Conservation (phyloP, 2,329 filamentous ascomycete genomes). For the Xylariaceae sp. region DNA sequence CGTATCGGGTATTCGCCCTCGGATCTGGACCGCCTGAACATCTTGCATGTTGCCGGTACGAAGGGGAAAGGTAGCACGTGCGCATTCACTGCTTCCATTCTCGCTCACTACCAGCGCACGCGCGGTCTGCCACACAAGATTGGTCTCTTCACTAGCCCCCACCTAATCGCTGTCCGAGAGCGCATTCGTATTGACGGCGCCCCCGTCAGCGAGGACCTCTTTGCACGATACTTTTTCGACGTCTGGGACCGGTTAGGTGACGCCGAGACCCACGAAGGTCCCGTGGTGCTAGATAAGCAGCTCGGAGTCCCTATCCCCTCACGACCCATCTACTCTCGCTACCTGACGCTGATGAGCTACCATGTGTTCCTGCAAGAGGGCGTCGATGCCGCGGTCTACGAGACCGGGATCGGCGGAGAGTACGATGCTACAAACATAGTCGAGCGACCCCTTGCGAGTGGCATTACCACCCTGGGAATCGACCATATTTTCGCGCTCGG, state of each 20-base stretch:
- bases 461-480: conserved; percentile 61
- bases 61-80: conserved; percentile 73
- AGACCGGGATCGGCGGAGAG: conserved; percentile 63
- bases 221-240: conserved; percentile 62
- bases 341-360: conserved; percentile 42
- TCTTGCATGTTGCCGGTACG: conserved; percentile 68
- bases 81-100: conserved; percentile 59
- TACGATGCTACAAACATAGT: conserved; percentile 66
- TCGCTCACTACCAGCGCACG: conserved; percentile 44
- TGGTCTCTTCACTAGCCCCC: conserved; percentile 64
- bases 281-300: conserved; percentile 27
- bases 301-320: conserved; percentile 32
- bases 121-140: conserved; percentile 39
- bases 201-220: conserved; percentile 53
- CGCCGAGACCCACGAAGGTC: conserved; percentile 28
- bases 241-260: conserved; percentile 54
- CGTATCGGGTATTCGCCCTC: conserved; percentile 67
- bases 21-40: conserved; percentile 56
- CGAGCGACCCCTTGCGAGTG: conserved; percentile 50
- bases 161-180: conserved; percentile 62
- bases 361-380: conserved; percentile 58
- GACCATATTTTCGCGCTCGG: conserved; percentile 63
- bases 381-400: conserved; percentile 58
- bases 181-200: conserved; percentile 57
- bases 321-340: conserved; percentile 55